Conservation (phyloP, 306 rosid species). For the Malus sylvestris region DNA sequence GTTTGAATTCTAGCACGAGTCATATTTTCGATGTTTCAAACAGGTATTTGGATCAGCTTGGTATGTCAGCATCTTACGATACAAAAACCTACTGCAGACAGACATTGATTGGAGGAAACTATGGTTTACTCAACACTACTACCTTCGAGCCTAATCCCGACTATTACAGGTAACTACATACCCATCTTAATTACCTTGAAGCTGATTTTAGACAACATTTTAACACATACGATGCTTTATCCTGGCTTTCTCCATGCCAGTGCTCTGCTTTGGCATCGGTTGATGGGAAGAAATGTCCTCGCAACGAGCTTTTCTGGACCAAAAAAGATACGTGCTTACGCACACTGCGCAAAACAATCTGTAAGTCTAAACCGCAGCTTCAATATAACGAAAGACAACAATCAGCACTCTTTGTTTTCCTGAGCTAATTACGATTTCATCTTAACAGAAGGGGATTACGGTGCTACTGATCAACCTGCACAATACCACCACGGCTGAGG, state of each 20-base stretch:
- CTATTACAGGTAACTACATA: slow-evolving; percentile 40
- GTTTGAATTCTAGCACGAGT: neutral
- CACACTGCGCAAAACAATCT: slow-evolving; percentile 82
- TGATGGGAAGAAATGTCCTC: slow-evolving; percentile 76
- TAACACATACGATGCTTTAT: neutral
- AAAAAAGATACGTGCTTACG: slow-evolving; percentile 59
- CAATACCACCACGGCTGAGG: slow-evolving; percentile 36
- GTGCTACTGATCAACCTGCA: slow-evolving; percentile 68
- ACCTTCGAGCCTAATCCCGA: slow-evolving; percentile 83
- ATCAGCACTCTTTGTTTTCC: neutral
- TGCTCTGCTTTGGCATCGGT: slow-evolving; percentile 85
- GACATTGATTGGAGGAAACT: slow-evolving; percentile 82
- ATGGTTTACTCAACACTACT: slow-evolving; percentile 63
- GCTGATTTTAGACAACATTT: neutral
- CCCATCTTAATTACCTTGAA: neutral
- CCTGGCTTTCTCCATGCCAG: slow-evolving; percentile 31
- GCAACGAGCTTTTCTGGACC: slow-evolving; percentile 59
- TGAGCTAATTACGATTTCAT: slow-evolving; percentile 20
- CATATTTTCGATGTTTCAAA: neutral
- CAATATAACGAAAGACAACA: neutral
- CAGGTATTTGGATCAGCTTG: slow-evolving; percentile 97
- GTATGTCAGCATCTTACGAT: slow-evolving; percentile 71
- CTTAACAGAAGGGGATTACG: slow-evolving; percentile 68
- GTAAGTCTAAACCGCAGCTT: slow-evolving; percentile 39
- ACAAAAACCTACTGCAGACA: slow-evolving; percentile 93